Evolutionary conservation across 2,329 filamentous ascomycete genomes (phyloP).

Genomic region (Aspergillus jensenii): DNA sequence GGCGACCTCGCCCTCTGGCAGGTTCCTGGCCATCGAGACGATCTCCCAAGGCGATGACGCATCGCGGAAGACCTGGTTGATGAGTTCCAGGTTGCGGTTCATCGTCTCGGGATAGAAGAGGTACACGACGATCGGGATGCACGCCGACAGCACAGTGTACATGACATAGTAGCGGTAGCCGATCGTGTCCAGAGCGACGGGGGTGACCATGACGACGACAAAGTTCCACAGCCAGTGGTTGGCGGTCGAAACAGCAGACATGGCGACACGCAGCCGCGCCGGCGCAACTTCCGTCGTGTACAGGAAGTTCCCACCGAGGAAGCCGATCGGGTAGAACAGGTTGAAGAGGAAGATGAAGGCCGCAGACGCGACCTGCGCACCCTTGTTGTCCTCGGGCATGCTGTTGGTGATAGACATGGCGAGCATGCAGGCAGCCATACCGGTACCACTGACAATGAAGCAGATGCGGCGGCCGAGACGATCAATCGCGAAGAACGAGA

Average conservation of each 20-base stretch:
- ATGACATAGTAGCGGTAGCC: conserved; percentile 21
- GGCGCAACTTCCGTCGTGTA: conserved; percentile 22
- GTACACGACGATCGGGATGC: conserved; percentile 16
- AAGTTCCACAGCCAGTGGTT: conserved; percentile 18
- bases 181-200: conserved; percentile 19
- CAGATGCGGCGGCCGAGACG: conserved; percentile 51
- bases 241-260: conserved; percentile 1
- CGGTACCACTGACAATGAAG: conserved; percentile 53
- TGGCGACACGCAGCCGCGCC: conserved; percentile 14
- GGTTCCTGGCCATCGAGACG: conserved; percentile 6
- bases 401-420: conserved; percentile 47
- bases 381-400: conserved; percentile 23
- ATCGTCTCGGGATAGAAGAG: conserved; percentile 25
- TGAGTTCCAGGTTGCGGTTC: conserved; percentile 18
- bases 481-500: conserved; percentile 19
- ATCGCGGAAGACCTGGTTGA: conserved; percentile 21
- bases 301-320: conserved; percentile 20
- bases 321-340: conserved; percentile 49
- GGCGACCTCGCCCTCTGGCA: conserved; percentile 3
- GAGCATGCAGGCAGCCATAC: conserved; percentile 58
- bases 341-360: conserved; percentile 61
- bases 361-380: conserved; percentile 18
- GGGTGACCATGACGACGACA: conserved; percentile 21
- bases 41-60: conserved; percentile 11
- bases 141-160: conserved; percentile 17